Conservation (phyloP, 305 asterid genomes). For the Fraxinus angustifolia region DNA sequence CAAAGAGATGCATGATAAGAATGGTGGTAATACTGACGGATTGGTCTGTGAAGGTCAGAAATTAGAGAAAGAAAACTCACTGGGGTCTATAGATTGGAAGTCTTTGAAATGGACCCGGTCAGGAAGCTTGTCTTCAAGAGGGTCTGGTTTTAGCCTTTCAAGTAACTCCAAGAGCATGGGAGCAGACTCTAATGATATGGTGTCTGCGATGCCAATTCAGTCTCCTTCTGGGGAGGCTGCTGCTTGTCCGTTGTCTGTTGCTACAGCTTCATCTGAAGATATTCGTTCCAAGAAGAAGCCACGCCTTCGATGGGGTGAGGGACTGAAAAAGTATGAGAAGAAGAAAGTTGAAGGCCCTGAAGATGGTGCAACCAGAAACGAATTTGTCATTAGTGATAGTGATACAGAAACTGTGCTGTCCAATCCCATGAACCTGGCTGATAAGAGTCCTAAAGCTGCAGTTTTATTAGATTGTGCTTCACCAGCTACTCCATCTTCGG, state of each 20-base stretch:
- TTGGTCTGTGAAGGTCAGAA: slow-evolving; percentile 38
- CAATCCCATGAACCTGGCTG: slow-evolving; percentile 40
- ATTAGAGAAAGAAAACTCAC: slow-evolving; percentile 54
- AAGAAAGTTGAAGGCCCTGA: slow-evolving; percentile 79
- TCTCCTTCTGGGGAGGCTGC: slow-evolving; percentile 43
- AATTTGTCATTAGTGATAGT: slow-evolving; percentile 32
- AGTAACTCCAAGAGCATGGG: slow-evolving; percentile 70
- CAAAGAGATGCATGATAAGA: slow-evolving; percentile 55
- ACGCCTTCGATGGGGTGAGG: slow-evolving; percentile 98
- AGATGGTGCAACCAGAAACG: slow-evolving; percentile 45
- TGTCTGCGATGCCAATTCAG: slow-evolving; percentile 43
- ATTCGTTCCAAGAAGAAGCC: slow-evolving; percentile 79
- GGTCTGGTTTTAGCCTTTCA: slow-evolving; percentile 68
- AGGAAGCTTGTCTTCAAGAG: slow-evolving; percentile 75
- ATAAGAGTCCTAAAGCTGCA: slow-evolving; percentile 60
- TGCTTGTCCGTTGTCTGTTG: slow-evolving; percentile 43
- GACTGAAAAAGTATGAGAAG: slow-evolving; percentile 91
- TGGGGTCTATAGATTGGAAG: slow-evolving; percentile 67
- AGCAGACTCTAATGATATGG: slow-evolving; percentile 49
- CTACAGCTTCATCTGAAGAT: slow-evolving; percentile 58
- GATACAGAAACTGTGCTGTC: slow-evolving; percentile 44
- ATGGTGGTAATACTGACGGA: slow-evolving; percentile 30
- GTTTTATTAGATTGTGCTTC: slow-evolving; percentile 57
- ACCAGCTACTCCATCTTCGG: slow-evolving; percentile 74
- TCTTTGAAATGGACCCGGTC: slow-evolving; percentile 79